Conservation (phyloP, 2,329 filamentous ascomycete species). For the Diatrype stigma region DNA sequence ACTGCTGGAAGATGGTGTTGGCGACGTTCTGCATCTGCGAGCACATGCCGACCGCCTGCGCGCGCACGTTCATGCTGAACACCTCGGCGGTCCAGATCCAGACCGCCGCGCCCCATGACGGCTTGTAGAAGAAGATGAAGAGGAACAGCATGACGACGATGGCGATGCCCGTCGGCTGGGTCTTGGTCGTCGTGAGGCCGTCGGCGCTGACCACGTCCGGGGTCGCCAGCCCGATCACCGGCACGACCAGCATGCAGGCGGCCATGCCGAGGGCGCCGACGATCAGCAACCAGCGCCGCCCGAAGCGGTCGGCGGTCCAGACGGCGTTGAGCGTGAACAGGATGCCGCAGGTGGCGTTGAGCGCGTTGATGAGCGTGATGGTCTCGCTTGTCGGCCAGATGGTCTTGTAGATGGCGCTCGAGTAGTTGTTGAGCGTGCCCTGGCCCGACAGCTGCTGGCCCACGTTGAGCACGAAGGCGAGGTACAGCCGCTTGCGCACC, state of each 20-base stretch:
- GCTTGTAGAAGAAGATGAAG: slow-evolving; percentile 65
- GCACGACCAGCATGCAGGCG: slow-evolving; percentile 64
- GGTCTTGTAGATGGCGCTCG: slow-evolving; percentile 69
- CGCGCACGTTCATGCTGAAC: slow-evolving; percentile 69
- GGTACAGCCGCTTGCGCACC: slow-evolving; percentile 60
- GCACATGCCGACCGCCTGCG: slow-evolving; percentile 66
- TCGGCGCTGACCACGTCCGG: slow-evolving; percentile 45
- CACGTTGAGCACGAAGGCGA: slow-evolving; percentile 64
- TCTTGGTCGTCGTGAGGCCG: slow-evolving; percentile 38
- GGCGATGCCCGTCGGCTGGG: slow-evolving; percentile 57
- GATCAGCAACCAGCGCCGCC: slow-evolving; percentile 66
- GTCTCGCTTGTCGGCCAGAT: slow-evolving; percentile 55
- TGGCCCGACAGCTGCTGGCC: slow-evolving; percentile 71
- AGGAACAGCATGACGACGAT: slow-evolving; percentile 66
- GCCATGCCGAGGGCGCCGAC: slow-evolving; percentile 66
- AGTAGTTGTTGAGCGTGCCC: slow-evolving; percentile 69
- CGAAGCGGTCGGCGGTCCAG: slow-evolving; percentile 70
- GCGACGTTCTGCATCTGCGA: slow-evolving; percentile 59
- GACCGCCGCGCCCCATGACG: slow-evolving; percentile 64
- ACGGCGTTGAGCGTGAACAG: slow-evolving; percentile 69
- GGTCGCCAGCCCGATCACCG: slow-evolving; percentile 42
- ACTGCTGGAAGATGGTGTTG: slow-evolving; percentile 65
- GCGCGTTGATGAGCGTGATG: slow-evolving; percentile 69
- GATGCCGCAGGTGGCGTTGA: slow-evolving; percentile 70
- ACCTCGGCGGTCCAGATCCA: slow-evolving; percentile 70